Base-by-base conservation (phyloP, 1,284 basidiomycete genomes). In the Papiliotrema nemorosa region DNA sequence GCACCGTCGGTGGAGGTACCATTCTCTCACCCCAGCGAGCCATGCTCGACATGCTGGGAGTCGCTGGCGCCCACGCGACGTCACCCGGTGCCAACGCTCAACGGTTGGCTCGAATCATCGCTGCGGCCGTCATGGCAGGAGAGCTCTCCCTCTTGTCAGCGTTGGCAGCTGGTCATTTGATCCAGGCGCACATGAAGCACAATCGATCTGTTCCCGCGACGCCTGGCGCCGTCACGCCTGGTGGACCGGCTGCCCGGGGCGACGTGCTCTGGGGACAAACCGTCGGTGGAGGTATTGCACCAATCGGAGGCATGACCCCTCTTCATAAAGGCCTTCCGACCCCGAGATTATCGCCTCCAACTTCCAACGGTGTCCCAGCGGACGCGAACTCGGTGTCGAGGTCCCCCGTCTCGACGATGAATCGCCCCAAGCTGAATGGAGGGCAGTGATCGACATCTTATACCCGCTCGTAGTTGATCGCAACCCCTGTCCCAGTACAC, bases 1-100 rank as follows among this genome's bases (percentile, higher is more conserved):
- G 92, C 42, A 98, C 94, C 22, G 86, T 98, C 34, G 94, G 94
- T 34, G 94, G 94, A 38, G 94, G 94, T 35, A 98, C 94, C 0
- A 82, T 93, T 45, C 84, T 97, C 44, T 81, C 80, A 4, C 91
- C 93, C 0, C 93, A 97, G 73, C 81, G 82, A 43, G 83, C 87
- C n/a, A 85, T 97, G 55, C 83, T 97, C 54, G 89, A 94, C 52
- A 84, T 97, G 84, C 85, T 97, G 53, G 92, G 91, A 40, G 77
- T 96, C 65, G 84, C 82, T 49, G 92, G 92, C 48, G 87, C 92
- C 0, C 87, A 97, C 73, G 79, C 83, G 0, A 85, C 85, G 3
- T 77, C 81, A 10, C 92, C 92, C 0, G 92, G 92, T 2, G 79
- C 84, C 66, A 94, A 97, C 71, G 86, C 92, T 0, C 88, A 88